Evolutionary conservation across 2,329 filamentous ascomycete genomes (phyloP), one percentile per base, ranked within the genome.

Genomic region (Dactylonectria estremocensis): DNA sequence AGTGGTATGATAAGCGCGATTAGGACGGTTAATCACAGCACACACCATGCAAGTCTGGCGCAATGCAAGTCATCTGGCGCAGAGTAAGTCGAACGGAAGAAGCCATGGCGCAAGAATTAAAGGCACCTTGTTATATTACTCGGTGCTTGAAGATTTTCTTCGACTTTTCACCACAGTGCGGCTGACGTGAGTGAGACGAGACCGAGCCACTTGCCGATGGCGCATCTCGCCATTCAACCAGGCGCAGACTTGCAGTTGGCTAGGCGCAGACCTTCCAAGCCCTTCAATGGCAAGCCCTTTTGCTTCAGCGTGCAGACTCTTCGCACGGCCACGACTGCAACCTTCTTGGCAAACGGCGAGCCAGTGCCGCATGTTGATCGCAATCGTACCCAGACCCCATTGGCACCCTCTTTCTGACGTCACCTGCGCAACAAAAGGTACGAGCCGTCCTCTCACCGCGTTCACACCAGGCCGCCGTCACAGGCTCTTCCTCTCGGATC

Each of bases 1-100:
- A 28, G 64, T 68, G 70, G 69, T 73, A 69, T 74, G 73, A 69
- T 72, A 68, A 67, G 72, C 68, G 62, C 64, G 66, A 64, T 73
- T 35, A n/a, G 50, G 50, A 53, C 20, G 31, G 50, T 22, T 22
- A 53, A 35, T 35, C 14, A 53, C 50, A 50, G 60, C 40, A 64
- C 40, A 64, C 55, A 55, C 46, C 54, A 56, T 60, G 49, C 59
- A 53, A 35, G 54, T 54, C 56, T 24, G 49, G 52, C 48, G 50
- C 46, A 67, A 61, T 58, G 58, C 14, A 43, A 52, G 49, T 14
- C 9, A 31, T 13, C 22, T 20, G 8, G 18, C 31, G n/a, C 22
- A 24, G 28, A 11, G 28, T 3, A 53, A 35, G 50, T 54, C 5
- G 28, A 35, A 14, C 24, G 40, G 40, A 43, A 11, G 35, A 37